Evolutionary conservation across 2,329 filamentous ascomycete species (phyloP).

Genomic region (Trichocomaceae sp.): DNA sequence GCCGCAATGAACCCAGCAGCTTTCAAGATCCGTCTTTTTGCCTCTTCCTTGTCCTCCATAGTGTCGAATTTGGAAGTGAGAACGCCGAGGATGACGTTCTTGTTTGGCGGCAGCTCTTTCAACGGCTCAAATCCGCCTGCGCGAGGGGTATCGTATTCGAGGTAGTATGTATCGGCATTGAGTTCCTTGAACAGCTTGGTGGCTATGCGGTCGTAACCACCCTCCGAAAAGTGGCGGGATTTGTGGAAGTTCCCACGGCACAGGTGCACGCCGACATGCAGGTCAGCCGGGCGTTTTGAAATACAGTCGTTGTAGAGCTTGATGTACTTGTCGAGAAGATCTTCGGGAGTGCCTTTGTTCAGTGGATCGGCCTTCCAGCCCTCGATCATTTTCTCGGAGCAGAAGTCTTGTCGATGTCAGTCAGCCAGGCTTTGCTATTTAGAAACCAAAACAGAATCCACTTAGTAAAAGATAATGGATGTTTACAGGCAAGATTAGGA

Average conservation of each 20-base stretch:
- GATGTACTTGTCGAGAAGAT: conserved; percentile 69
- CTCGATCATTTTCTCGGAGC: conserved; percentile 62
- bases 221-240: conserved; percentile 60
- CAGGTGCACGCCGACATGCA: conserved; percentile 71
- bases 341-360: conserved; percentile 62
- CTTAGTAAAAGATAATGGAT: not conserved
- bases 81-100: conserved; percentile 58
- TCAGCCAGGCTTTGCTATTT: conserved; percentile 6
- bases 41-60: conserved; percentile 58
- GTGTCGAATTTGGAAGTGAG: conserved; percentile 58
- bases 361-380: conserved; percentile 62
- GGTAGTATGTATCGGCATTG: conserved; percentile 61
- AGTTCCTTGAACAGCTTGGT: conserved; percentile 59
- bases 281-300: conserved; percentile 56
- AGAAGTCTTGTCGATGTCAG: conserved; percentile 54
- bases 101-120: conserved; percentile 53
- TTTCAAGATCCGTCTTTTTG: conserved; percentile 53
- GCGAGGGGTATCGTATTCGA: conserved; percentile 62
- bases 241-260: conserved; percentile 62
- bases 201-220: conserved; percentile 61
- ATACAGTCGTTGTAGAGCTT: conserved; percentile 68
- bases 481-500: conserved; percentile 59
- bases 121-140: conserved; percentile 62
- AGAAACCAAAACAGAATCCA: not conserved
- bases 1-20: conserved; percentile 64